Evolutionary conservation across 2,329 filamentous ascomycete species (phyloP), one percentile per base, ranked within the genome.

Genomic region (Phyllachora maydis): DNA sequence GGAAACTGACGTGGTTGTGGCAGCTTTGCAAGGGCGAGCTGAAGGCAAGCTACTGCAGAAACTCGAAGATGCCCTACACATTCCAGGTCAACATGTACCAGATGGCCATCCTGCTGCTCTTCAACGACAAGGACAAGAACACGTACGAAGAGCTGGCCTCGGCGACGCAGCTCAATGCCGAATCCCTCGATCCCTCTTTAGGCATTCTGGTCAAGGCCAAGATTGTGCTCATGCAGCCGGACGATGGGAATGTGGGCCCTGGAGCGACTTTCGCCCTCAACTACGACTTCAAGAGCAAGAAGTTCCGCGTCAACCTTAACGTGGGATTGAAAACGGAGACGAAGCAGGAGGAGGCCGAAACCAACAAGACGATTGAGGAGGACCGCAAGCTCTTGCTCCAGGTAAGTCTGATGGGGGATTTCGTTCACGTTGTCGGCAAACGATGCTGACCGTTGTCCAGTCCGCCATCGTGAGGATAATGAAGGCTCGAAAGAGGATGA

Each of bases 401-500:
- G 72, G 85, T 92, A 64, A 49, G 73, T 59, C 33, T 11, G 14
- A n/a, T n/a, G n/a, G n/a, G n/a, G n/a, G n/a, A n/a, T n/a, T n/a
- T n/a, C n/a, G n/a, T n/a, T n/a, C n/a, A n/a, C n/a, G n/a, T n/a
- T n/a, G n/a, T n/a, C n/a, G n/a, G n/a, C n/a, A n/a, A n/a, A n/a
- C n/a, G n/a, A n/a, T n/a, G n/a, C n/a, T n/a, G n/a, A n/a, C n/a
- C n/a, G n/a, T n/a, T n/a, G n/a, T n/a, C n/a, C 34, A 98, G 85
- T 95, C 88, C 31, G 83, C 85, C 13, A 95, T 98, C 47, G 88
- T 98, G 27, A 79, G 88, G 41, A 93, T 98, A 56, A 98, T 98
- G 88, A 98, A 98, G 59, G 90, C 85, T 4, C 75, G 88, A 30
- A 95, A 98, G 69, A 79, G 75, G 55, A 90, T 95, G 79, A 95